Evolutionary conservation across 2,329 filamentous ascomycete species (phyloP), one percentile per base, ranked within the genome.

Genomic region (Aspergillus versicolor): DNA sequence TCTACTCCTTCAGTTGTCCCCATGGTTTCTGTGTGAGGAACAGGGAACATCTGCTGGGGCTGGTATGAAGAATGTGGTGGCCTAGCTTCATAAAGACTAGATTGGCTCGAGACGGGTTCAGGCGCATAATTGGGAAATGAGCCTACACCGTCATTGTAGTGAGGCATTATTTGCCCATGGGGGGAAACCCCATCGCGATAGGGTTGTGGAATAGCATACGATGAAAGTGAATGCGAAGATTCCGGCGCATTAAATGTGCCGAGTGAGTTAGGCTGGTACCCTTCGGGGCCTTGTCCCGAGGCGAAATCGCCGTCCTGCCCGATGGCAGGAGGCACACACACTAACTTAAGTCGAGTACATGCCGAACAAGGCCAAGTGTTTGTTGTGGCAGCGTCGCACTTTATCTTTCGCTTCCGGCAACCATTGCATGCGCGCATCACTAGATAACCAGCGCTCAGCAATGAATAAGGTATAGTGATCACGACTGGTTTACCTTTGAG

Each of bases 371-470:
- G 94, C 93, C 94, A 97, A 38, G 91, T 92, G 74, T 97, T 97
- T 41, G 92, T 97, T 13, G 93, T 96, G 19, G 93, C 93, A 52
- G 93, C 92, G 78, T 97, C 94, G 77, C 93, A 99, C 75, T 96
- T 96, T 73, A 99, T 99, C 77, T 99, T 99, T 69, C 93, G 86
- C 75, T 92, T 88, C 61, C 93, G 85, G 72, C 93, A 97, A 59
- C 93, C 93, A 77, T 97, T 93, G 75, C 93, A 97, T 56, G 93
- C 94, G 80, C 94, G 88, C 92, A 96, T 97, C 52, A 97, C 93
- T 95, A 55, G 51, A 57, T n/a, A 56, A 40, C 11, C 24, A 24
- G 56, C 42, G 51, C 63, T 63, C 43, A 56, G 52, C 61, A 49
- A 62, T 34, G 9, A 15, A 40, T 38, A 13, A 13, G 27, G 27